Conservation (phyloP, 2,329 filamentous ascomycete species). For the Phyllosticta ampelicida region DNA sequence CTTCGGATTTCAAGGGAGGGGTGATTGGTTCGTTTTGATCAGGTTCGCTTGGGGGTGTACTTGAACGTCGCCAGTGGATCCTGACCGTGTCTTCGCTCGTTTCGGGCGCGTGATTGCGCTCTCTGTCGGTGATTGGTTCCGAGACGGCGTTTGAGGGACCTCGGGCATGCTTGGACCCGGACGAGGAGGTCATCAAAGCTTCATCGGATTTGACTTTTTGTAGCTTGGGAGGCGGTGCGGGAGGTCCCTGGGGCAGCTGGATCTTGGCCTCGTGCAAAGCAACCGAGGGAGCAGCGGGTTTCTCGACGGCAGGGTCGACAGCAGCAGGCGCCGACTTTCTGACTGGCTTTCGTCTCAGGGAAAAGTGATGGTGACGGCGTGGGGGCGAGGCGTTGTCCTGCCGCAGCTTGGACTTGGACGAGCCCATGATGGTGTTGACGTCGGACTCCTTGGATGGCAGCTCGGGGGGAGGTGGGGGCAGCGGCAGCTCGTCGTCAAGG, state of each 20-base stretch:
- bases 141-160: neutral
- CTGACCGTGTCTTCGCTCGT: slow-evolving; percentile 3
- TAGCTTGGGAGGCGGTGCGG: neutral
- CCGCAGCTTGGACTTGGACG: neutral
- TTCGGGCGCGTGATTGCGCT: neutral
- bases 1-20: slow-evolving; percentile 8
- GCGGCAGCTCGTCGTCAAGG: slow-evolving; percentile 16
- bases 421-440: neutral
- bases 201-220: slow-evolving; percentile 1
- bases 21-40: slow-evolving; percentile 10
- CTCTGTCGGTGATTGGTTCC: neutral
- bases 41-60: slow-evolving; percentile 6
- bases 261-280: neutral
- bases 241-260: slow-evolving; percentile 1
- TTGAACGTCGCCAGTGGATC: slow-evolving; percentile 1
- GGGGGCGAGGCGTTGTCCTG: neutral
- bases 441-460: slow-evolving; percentile 20
- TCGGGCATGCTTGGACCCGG: neutral
- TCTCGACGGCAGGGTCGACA: neutral
- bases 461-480: slow-evolving; percentile 20
- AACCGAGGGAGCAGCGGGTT: neutral
- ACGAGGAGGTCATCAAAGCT: neutral
- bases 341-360: slow-evolving; percentile 10
- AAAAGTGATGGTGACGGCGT: neutral
- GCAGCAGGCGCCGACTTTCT: slow-evolving; percentile 1